These are phyloP conservation scores for Suhomyces panamericanus DNA, from an alignment of 1,139 yeast genomes.

Conservation along the genomic window DNA sequence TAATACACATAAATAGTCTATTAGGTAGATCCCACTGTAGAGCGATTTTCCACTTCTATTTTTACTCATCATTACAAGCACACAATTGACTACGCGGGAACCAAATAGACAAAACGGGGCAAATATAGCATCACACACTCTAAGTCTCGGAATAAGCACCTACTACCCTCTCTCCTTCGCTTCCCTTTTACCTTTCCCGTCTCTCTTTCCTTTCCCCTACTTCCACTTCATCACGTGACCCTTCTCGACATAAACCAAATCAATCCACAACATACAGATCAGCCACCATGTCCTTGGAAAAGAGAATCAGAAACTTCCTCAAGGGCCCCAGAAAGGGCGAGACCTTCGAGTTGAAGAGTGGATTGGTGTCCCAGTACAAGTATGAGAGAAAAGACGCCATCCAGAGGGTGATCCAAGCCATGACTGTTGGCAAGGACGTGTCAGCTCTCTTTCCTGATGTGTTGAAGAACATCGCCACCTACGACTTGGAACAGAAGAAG, in stretches of 20 bases:
- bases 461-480: conserved; percentile 93
- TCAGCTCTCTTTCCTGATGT: conserved; percentile 95
- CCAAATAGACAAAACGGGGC: too few species aligned
- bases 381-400: conserved; percentile 95
- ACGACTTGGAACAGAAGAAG: conserved; percentile 94
- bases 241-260: conserved; percentile 7
- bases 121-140: too few species aligned
- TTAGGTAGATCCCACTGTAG: too few species aligned
- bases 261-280: neutral
- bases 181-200: too few species aligned
- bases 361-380: conserved; percentile 93
- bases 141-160: too few species aligned
- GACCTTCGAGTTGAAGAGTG: conserved; percentile 82
- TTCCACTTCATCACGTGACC: conserved; percentile 3
- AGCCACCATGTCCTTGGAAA: conserved; percentile 40
- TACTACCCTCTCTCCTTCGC: too few species aligned
- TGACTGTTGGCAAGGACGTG: conserved; percentile 99
- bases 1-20: too few species aligned
- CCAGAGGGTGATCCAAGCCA: conserved; percentile 94
- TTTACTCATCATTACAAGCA: too few species aligned
- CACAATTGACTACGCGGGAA: too few species aligned
- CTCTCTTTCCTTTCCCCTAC: too few species aligned
- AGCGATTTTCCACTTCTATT: too few species aligned
- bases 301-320: conserved; percentile 44
- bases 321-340: conserved; percentile 64